Conservation (phyloP, 345 rosid species). For the Eucalyptus erythrocorys region DNA sequence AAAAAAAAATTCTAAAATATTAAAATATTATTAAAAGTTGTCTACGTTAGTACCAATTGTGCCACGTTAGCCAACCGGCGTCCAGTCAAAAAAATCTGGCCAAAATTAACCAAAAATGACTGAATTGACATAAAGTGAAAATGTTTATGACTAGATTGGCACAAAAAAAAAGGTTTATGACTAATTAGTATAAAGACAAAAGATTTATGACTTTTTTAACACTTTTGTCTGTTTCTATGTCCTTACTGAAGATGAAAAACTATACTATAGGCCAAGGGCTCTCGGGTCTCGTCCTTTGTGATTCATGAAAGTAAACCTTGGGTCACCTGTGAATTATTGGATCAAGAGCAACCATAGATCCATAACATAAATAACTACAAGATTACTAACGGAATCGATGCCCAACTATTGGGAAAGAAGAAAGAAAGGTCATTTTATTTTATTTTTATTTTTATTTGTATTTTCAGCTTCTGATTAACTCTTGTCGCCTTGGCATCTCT, state of each 20-base stretch:
- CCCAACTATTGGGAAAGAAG: not conserved
- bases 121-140: too few species aligned
- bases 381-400: not conserved
- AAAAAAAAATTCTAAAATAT: too few species aligned
- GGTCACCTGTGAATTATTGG: not conserved
- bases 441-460: too few species aligned
- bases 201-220: too few species aligned
- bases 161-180: too few species aligned
- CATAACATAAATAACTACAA: not conserved
- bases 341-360: not conserved
- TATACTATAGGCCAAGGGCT: not conserved
- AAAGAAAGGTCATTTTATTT: not conserved
- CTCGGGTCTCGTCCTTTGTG: not conserved
- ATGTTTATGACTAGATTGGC: too few species aligned
- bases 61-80: rapidly evolving
- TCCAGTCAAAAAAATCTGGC: rapidly evolving
- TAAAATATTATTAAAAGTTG: too few species aligned
- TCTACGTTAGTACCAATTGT: rapidly evolving
- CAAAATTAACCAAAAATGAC: rapidly evolving
- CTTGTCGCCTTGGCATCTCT: not conserved
- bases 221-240: too few species aligned
- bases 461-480: not conserved
- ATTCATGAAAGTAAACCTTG: not conserved
- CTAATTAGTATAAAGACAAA: too few species aligned
- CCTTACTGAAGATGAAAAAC: not conserved